A percentile compares a stretch with the other conserved stretches of the same genome.
phyloP scores from a whole-genome alignment of 1,284 basidiomycete genomes.

The Pyrrhoderma lamaoense region DNA sequence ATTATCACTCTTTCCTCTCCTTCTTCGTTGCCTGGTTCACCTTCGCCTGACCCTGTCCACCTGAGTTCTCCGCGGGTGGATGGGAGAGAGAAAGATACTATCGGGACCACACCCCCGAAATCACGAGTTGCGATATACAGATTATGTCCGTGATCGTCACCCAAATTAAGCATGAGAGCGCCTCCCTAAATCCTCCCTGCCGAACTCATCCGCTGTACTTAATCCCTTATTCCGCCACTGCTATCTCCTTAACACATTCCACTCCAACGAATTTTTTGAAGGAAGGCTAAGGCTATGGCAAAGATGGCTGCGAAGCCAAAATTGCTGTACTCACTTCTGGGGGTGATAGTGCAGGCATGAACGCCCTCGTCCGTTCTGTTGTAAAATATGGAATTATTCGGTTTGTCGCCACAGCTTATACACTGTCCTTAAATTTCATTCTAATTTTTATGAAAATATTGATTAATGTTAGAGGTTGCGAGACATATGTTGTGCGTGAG shows the following conservation, averaged over 20 bases:
- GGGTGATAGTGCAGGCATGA: constrained; percentile 97
- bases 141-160: too few relatives aligned
- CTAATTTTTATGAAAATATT: neutral
- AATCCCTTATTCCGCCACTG: constrained; percentile 4
- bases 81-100: too few relatives aligned
- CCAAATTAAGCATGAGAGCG: too few relatives aligned
- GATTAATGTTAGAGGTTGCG: constrained; percentile 63
- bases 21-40: too few relatives aligned
- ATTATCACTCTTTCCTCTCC: constrained; percentile 38
- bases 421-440: constrained; percentile 7
- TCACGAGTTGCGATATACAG: too few relatives aligned
- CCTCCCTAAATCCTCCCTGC: too few relatives aligned
- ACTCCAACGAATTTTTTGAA: too few relatives aligned
- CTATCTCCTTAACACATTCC: neutral
- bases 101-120: too few relatives aligned
- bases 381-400: constrained; percentile 86
- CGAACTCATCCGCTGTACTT: neutral
- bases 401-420: constrained; percentile 35
- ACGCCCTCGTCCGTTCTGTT: constrained; percentile 86
- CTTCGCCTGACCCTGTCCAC: too few relatives aligned
- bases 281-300: neutral
- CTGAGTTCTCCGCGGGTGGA: too few relatives aligned
- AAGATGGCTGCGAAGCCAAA: constrained; percentile 39
- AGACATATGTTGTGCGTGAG: constrained; percentile 91
- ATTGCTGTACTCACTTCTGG: constrained; percentile 93